These are phyloP conservation scores for Paecilomyces sp. DNA, from an alignment of 2,329 filamentous ascomycete species.

Conservation along the genomic window DNA sequence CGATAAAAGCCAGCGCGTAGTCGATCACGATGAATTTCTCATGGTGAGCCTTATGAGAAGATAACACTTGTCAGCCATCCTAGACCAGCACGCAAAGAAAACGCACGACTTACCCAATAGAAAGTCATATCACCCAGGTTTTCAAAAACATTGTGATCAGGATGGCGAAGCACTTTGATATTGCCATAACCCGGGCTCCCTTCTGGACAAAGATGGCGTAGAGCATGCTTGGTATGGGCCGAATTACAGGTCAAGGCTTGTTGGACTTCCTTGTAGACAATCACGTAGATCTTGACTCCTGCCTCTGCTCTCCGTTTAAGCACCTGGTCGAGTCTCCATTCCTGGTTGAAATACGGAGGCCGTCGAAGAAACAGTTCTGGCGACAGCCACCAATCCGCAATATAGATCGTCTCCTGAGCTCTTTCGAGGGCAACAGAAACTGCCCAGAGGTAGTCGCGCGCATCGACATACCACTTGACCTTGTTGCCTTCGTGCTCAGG, in stretches of 20 bases:
- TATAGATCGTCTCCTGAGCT: constrained; percentile 90
- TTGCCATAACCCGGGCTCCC: constrained; percentile 79
- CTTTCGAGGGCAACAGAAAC: constrained; percentile 84
- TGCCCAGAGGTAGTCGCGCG: constrained; percentile 90
- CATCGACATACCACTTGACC: constrained; percentile 96
- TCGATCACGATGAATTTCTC: constrained; percentile 97
- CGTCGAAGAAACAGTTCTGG: constrained; percentile 80
- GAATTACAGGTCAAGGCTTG: constrained; percentile 87
- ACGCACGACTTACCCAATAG: constrained; percentile 57
- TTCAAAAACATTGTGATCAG: constrained; percentile 90
- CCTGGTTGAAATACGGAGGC: constrained; percentile 72
- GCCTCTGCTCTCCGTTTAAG: constrained; percentile 84
- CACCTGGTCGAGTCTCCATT: constrained; percentile 80
- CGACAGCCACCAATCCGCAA: constrained; percentile 94
- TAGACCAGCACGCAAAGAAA: background rate
- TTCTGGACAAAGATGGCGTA: constrained; percentile 71
- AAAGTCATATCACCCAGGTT: constrained; percentile 95
- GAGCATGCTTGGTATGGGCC: constrained; percentile 80
- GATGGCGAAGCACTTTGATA: constrained; percentile 82
- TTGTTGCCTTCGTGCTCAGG: constrained; percentile 78
- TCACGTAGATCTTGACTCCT: constrained; percentile 89
- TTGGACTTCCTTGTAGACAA: constrained; percentile 59
- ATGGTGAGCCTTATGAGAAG: constrained; percentile 62
- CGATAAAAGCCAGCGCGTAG: constrained; percentile 84
- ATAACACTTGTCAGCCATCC: background rate